Base-by-base conservation (phyloP, 805 yeast genomes). In the Teunomyces pallodes region DNA sequence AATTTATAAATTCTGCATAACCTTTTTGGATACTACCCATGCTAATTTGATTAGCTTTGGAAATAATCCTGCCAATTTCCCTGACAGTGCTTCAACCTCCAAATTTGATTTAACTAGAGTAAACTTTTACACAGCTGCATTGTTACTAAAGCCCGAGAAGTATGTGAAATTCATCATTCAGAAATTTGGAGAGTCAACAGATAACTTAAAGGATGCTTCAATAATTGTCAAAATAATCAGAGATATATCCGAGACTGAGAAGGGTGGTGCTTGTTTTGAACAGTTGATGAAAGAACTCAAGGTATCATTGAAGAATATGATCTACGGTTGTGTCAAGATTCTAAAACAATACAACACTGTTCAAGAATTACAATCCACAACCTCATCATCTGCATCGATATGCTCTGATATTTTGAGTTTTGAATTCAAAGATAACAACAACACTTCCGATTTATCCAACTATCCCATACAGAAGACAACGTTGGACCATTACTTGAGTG, bases 51-150 rank as follows among this genome's bases (percentile, higher is more conserved):
- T 46, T 4, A 51, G 45, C 28, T 54, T 49, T 42, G 53, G 49
- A 8, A 29, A 13, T 33, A 39, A 41, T 14, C 35, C 43, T 9
- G 31, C 30, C 28, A 42, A 44, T 30, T 52, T 54, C 28, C 48
- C 51, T 1, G 41, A 52, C 17, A 56, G 56, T 16, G 57, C 53
- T 9, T 45, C 55, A 3, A 36, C 46, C 9, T 13, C 27, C n/a
- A 47, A 54, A 12, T 65, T 59, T 50, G 64, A 62, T 30, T 52
- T 54, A 16, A 53, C 68, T 13, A 26, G 56, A 6, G 58, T 66
- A 2, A 62, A 67, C 41, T 65, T 67, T 35, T 68, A 57, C 47
- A 59, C 67, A 1, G 67, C 72, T 5, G 76, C 77, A 5, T 60
- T 69, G 5, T 56, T 65, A 52, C 50, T 72, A 33, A 61, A 66